These are phyloP conservation scores for Solanum sejunctum DNA, from an alignment of 257 asterid species.

Conservation along the genomic window DNA sequence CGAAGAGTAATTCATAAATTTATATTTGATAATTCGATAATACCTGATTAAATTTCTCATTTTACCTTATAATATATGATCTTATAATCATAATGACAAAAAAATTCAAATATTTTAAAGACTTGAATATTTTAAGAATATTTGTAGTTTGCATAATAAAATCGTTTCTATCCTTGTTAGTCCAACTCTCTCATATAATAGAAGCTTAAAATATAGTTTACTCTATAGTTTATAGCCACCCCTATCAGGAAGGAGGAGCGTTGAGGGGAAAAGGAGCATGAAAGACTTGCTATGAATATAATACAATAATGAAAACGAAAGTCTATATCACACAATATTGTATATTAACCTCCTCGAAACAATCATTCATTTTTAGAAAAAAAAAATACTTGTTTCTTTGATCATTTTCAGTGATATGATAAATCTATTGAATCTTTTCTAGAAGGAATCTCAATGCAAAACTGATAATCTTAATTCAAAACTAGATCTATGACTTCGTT, in stretches of 20 bases:
- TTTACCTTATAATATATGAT: background rate
- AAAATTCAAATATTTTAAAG: background rate
- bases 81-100: background rate
- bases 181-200: background rate
- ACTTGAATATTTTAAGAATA: background rate
- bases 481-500: too few species aligned
- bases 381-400: too few species aligned
- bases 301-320: background rate
- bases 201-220: background rate
- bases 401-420: too few species aligned
- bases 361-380: too few species aligned
- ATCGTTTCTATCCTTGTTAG: background rate
- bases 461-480: too few species aligned
- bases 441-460: too few species aligned
- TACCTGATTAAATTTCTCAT: background rate
- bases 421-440: too few species aligned
- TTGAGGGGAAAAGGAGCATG: conserved; percentile 7
- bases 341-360: too few species aligned
- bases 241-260: background rate
- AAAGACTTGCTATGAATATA: background rate
- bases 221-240: background rate
- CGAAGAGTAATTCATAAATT: background rate
- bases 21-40: background rate
- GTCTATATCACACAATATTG: background rate
- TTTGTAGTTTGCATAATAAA: background rate